Base-by-base conservation (phyloP, 73 alveolate species). In the Paramecium sonneborni region DNA sequence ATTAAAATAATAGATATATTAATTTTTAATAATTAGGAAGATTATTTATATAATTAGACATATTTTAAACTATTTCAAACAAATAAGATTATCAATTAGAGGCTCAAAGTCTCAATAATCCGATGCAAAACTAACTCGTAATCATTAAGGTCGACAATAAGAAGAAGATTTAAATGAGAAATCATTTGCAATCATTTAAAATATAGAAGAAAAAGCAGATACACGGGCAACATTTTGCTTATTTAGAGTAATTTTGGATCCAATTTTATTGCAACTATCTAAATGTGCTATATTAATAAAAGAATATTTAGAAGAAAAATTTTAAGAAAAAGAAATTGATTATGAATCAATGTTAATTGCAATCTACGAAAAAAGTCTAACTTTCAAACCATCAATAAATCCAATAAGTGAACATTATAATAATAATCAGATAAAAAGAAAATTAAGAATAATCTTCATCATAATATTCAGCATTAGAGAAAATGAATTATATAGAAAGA, bases 241-340 rank as follows among this genome's bases (percentile, higher is more conserved):
- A 9, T 79, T 79, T 79, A 39, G 90, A 79, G 41, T 79, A 20
- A 79, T 79, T 3, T 79, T 79, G 52, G 90, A 79, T 34, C 90
- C 90, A 18, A 79, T 20, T 79, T 43, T 14, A 18, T 79, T 79
- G 38, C 76, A 79, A 20, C 74, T 76, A 37, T 46, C 69, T 24
- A 79, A 79, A 44, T 43, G 90, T 26, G 55, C 76, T 11, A 38
- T 41, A 10, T 34, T 79, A 79, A 79, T 79, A 4, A 39, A 44
- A 23, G 90, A 79, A 3, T 79, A 79, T 79, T 43, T 79, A 24
- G 69, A 38, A 15, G 41, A 79, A 32, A 79, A 18, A 20, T 9
- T 23, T 21, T 52, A 28, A n/a, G 90, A 46, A 23, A 43, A 39
- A 39, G 74, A 79, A 43, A 6, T 43, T 43, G 90, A 79, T 43